Evolutionary conservation across 2,329 filamentous ascomycete genomes (phyloP).

Genomic region (Aspergillus melleus): DNA sequence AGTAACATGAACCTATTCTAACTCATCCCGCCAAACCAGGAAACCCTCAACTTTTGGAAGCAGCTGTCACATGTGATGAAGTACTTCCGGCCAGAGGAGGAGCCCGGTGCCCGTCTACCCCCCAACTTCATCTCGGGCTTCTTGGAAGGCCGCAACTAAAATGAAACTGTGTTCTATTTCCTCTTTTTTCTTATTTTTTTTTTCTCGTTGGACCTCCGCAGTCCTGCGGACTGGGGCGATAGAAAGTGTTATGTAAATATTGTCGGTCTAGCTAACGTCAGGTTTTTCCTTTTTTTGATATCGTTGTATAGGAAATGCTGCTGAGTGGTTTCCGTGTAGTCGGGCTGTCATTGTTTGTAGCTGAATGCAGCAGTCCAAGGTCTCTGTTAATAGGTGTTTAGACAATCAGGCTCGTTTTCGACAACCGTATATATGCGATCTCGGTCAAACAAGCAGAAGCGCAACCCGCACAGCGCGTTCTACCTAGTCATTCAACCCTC

Average conservation of each 20-base stretch:
- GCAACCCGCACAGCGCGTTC: too few species aligned
- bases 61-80: slow-evolving; percentile 94
- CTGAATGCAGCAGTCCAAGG: neutral
- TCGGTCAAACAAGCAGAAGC: too few species aligned
- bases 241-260: slow-evolving; percentile 40
- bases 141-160: slow-evolving; percentile 72
- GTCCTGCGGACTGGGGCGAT: slow-evolving; percentile 20
- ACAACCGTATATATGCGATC: too few species aligned
- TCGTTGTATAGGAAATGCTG: neutral
- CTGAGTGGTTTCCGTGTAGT: neutral
- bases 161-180: slow-evolving; percentile 18
- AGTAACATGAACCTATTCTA: neutral
- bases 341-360: neutral
- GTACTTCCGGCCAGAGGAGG: slow-evolving; percentile 90
- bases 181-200: slow-evolving; percentile 16
- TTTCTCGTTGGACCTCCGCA: slow-evolving; percentile 20
- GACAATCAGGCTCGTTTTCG: too few species aligned
- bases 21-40: slow-evolving; percentile 52
- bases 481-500: too few species aligned
- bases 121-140: slow-evolving; percentile 92
- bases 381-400: too few species aligned
- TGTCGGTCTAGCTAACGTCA: slow-evolving; percentile 31
- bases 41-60: slow-evolving; percentile 99
- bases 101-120: slow-evolving; percentile 72
- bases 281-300: slow-evolving; percentile 5